Base-by-base conservation (phyloP, 768 basidiomycete species). In the Sutorius australiensis region DNA sequence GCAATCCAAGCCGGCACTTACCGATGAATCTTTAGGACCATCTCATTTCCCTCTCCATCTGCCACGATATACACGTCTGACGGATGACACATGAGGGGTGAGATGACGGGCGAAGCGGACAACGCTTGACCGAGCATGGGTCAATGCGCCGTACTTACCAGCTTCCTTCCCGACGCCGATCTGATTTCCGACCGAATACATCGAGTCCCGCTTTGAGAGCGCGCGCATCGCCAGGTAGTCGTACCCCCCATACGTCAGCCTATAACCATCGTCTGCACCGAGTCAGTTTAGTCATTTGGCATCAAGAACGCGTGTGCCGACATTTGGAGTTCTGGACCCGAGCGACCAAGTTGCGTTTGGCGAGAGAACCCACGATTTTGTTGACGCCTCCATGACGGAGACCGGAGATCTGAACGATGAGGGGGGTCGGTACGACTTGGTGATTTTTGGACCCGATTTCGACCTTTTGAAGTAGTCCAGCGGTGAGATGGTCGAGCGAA, bases 381-480 rank as follows among this genome's bases (percentile, higher is more conserved):
- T 94, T 95, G 43, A 95, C 89, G 5, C 94, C 93, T 42, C 97
- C 97, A 53, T 86, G 87, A 33, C 93, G 79, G 40, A 98, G 75
- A n/a, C 92, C 90, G 3, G 94, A 94, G 39, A 98, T 88, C 69
- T 95, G 92, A 5, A 88, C 86, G 56, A 98, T 91, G 59, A 98
- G 81, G 0, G 81, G 71, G 8, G 89, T 85, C 3, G 97, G 97
- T 13, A 99, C 95, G 34, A 97, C 80, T 71, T 98, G 90, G 64
- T 99, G 97, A 67, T 98, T 98, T 76, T 97, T 97, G 5, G 91
- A 94, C 17, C 95, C 97, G 80, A 95, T 92, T 75, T 99, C 97
- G 33, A 91, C 91, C 95, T 98, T 98, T 41, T 10, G 14, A 14
- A 24, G 50, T 14, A n/a, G 32, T 27, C 43, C 38, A 32, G 62